Conservation (phyloP, 2,329 filamentous ascomycete genomes). For the Ramichloridium luteum region DNA sequence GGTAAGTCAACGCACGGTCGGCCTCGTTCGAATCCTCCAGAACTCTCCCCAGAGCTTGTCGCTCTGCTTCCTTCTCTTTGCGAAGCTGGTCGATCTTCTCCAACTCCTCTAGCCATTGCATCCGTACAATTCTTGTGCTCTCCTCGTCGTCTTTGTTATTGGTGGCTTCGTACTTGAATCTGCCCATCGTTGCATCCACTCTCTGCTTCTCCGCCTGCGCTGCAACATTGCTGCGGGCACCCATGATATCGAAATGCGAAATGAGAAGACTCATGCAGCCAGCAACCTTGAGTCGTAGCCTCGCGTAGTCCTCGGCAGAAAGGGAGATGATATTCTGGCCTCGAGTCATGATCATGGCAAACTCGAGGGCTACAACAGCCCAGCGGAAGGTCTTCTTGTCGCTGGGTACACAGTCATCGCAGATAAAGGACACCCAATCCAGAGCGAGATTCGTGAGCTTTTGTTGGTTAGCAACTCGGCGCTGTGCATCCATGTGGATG, state of each 20-base stretch:
- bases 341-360: constrained; percentile 93
- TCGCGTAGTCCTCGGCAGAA: constrained; percentile 74
- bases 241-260: constrained; percentile 98
- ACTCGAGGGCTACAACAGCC: constrained; percentile 90
- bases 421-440: constrained; percentile 97
- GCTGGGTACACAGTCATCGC: constrained; percentile 86
- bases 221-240: constrained; percentile 80
- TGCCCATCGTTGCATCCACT: constrained; percentile 65
- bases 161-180: constrained; percentile 66
- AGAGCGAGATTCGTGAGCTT: constrained; percentile 86
- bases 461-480: constrained; percentile 92
- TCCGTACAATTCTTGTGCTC: constrained; percentile 59
- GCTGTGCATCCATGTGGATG: constrained; percentile 89
- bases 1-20: constrained; percentile 82
- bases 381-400: constrained; percentile 95
- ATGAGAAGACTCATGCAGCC: constrained; percentile 97
- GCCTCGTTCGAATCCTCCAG: constrained; percentile 92
- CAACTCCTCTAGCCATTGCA: constrained; percentile 62
- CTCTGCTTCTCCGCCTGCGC: constrained; percentile 88
- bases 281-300: constrained; percentile 74
- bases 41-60: constrained; percentile 78
- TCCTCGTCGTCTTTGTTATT: constrained; percentile 69
- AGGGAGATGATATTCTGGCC: constrained; percentile 88
- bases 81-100: constrained; percentile 65
- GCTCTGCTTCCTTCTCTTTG: constrained; percentile 68